Evolutionary conservation across 2,329 filamentous ascomycete genomes (phyloP).

Genomic region (Onygenales sp.): DNA sequence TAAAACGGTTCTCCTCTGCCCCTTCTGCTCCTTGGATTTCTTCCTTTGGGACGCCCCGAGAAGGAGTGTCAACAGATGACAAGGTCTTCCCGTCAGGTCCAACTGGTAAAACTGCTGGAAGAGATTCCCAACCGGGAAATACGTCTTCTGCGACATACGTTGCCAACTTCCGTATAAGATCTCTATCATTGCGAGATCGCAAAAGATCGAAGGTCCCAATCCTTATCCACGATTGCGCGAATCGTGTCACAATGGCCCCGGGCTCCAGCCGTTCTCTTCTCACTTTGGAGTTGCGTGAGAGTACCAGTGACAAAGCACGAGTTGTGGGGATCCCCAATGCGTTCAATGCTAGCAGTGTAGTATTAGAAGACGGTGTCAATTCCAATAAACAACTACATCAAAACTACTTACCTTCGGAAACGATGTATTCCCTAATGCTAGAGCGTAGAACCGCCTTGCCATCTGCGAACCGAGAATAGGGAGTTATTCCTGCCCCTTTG

Average conservation of each 20-base stretch:
- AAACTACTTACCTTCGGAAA: conserved; percentile 59
- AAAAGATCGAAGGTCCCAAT: conserved; percentile 96
- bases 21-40: conserved; percentile 58
- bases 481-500: conserved; percentile 87
- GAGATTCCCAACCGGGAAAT: conserved; percentile 74
- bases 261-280: conserved; percentile 73
- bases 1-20: conserved; percentile 73
- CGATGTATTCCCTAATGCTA: conserved; percentile 88
- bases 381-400: conserved; percentile 1
- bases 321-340: conserved; percentile 80
- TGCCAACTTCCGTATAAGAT: conserved; percentile 61
- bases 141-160: conserved; percentile 83
- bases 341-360: conserved; percentile 47
- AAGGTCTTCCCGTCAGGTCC: conserved; percentile 31
- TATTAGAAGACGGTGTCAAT: neutral
- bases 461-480: conserved; percentile 93
- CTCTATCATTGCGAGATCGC: conserved; percentile 68
- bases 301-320: conserved; percentile 70
- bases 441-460: conserved; percentile 87
- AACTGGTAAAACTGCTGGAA: conserved; percentile 50
- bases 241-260: conserved; percentile 83
- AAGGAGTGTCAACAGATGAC: conserved; percentile 33
- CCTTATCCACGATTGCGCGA: conserved; percentile 83
- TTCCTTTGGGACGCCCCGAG: conserved; percentile 46
- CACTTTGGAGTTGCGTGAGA: conserved; percentile 64